Percentiles rank a stretch among this genome's conserved stretches.
These are phyloP conservation scores for Musa acuminata DNA, from an alignment of 176 grass and related monocot genomes.

Conservation along the genomic window DNA sequence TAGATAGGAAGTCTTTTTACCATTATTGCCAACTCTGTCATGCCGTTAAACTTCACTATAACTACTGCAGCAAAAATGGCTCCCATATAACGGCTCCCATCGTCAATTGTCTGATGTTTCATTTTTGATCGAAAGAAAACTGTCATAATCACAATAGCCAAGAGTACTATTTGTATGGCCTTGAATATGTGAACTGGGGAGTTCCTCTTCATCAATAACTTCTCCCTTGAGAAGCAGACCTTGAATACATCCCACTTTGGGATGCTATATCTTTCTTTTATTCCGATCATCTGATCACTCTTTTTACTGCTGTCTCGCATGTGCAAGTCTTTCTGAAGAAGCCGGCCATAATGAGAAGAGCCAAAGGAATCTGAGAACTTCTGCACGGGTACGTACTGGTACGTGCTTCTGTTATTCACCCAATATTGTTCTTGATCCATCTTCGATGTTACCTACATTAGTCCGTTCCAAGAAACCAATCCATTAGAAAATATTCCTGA, in stretches of 20 bases:
- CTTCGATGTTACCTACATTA: constrained; percentile 66
- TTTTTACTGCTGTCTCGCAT: constrained; percentile 28
- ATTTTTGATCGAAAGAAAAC: constrained; percentile 68
- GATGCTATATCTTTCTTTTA: constrained; percentile 31
- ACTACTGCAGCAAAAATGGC: constrained; percentile 54
- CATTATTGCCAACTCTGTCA: constrained; percentile 88
- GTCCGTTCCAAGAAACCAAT: background rate
- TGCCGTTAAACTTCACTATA: constrained; percentile 85
- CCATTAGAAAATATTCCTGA: constrained; percentile 10
- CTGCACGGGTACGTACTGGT: constrained; percentile 49
- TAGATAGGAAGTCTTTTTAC: constrained; percentile 78
- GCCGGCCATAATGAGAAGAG: constrained; percentile 28
- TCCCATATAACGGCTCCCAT: constrained; percentile 72
- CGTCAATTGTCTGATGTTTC: constrained; percentile 53
- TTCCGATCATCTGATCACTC: constrained; percentile 23
- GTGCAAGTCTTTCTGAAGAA: constrained; percentile 26
- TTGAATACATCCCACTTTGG: constrained; percentile 79
- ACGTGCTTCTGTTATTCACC: constrained; percentile 45
- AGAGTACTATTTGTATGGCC: constrained; percentile 61
- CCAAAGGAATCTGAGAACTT: constrained; percentile 49
- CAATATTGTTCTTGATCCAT: constrained; percentile 91
- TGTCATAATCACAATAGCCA: constrained; percentile 73
- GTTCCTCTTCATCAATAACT: constrained; percentile 73
- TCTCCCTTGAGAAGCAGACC: constrained; percentile 79
- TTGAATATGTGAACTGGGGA: constrained; percentile 91